These are phyloP conservation scores for Tieghemostelium lacteum DNA, from an alignment of 78 protist species.

Conservation along the genomic window DNA sequence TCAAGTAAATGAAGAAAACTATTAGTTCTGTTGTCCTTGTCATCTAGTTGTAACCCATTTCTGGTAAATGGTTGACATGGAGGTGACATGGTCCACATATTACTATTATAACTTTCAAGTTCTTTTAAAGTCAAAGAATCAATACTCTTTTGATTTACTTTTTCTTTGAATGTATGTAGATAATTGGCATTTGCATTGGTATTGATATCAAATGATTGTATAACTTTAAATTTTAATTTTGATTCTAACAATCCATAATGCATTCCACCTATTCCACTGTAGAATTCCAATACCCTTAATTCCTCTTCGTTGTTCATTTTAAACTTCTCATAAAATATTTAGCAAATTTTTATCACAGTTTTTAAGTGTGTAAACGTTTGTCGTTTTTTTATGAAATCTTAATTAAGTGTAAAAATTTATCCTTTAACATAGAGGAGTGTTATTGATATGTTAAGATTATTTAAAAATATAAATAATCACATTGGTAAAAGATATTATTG, in stretches of 20 bases:
- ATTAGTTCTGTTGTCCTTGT: constrained; percentile 75
- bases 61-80: constrained; percentile 93
- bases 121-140: constrained; percentile 41
- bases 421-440: no score
- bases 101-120: constrained; percentile 19
- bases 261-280: constrained; percentile 77
- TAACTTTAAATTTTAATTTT: constrained; percentile 10
- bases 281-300: constrained; percentile 51
- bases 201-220: constrained; percentile 68
- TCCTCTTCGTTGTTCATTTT: no score
- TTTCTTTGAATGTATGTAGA: constrained; percentile 23
- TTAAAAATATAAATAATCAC: no score
- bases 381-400: no score
- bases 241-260: constrained; percentile 20
- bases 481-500: no score
- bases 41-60: constrained; percentile 79
- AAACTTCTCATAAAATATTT: no score
- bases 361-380: no score
- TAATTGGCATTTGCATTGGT: constrained; percentile 53
- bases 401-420: no score
- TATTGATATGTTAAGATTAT: no score
- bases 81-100: constrained; percentile 80
- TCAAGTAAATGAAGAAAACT: constrained; percentile 68
- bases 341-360: no score
- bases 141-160: constrained; percentile 34